These are phyloP conservation scores for Chenopodium album DNA, from an alignment of 148 eudicot genomes.

Conservation along the genomic window DNA sequence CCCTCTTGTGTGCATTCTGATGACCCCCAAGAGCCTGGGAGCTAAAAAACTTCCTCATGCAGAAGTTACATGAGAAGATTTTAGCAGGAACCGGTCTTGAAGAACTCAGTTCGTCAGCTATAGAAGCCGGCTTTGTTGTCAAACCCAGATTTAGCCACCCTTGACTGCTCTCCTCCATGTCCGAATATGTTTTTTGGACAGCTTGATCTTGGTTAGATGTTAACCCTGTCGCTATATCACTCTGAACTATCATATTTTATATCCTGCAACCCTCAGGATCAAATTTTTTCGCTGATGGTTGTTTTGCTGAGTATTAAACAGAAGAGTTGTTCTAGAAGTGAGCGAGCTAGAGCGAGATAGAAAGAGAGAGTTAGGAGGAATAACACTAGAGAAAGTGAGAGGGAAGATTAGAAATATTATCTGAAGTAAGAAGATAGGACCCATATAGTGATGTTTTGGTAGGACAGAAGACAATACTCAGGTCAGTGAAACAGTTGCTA, in stretches of 20 bases:
- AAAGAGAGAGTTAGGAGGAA: background rate
- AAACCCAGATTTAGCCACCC: constrained; percentile 59
- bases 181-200: constrained; percentile 10
- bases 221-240: constrained; percentile 18
- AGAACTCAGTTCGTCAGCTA: constrained; percentile 22
- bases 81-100: constrained; percentile 43
- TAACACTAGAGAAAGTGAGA: constrained; percentile 3
- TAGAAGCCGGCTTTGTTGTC: constrained; percentile 18
- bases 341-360: background rate
- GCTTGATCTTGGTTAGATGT: constrained; percentile 33
- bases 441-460: constrained; percentile 41
- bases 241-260: constrained; percentile 25
- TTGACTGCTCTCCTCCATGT: constrained; percentile 13
- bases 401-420: constrained; percentile 25
- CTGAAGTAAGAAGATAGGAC: constrained; percentile 29
- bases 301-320: background rate
- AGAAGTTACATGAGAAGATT: constrained; percentile 69
- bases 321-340: background rate
- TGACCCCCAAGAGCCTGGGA: constrained; percentile 90
- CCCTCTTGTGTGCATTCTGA: constrained; percentile 86
- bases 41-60: constrained; percentile 74
- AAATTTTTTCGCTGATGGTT: constrained; percentile 12
- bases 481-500: constrained; percentile 43
- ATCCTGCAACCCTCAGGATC: constrained; percentile 2
- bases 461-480: constrained; percentile 37